Evolutionary conservation across 148 eudicot genomes (phyloP).

Genomic region (Selenicereus undatus): DNA sequence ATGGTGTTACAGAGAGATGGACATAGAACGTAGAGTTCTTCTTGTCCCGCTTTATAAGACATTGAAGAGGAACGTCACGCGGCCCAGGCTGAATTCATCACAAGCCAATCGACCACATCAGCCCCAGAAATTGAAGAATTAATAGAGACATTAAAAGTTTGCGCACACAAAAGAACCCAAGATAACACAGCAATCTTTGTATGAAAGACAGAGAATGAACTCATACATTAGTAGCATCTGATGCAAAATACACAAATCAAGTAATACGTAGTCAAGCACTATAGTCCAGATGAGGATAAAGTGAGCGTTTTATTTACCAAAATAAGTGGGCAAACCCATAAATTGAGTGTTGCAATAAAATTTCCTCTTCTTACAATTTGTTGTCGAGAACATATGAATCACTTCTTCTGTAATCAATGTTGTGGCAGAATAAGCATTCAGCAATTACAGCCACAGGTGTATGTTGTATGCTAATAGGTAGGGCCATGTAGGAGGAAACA

Average conservation of each 20-base stretch:
- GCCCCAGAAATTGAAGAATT: neutral
- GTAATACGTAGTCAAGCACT: neutral
- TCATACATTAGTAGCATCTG: neutral
- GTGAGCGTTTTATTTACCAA: neutral
- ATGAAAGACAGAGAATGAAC: neutral
- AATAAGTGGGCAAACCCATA: neutral
- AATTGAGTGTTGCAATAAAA: too few relatives aligned
- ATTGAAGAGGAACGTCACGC: conserved; percentile 72
- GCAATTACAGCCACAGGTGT: too few relatives aligned
- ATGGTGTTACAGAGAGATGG: conserved; percentile 67
- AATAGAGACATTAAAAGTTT: neutral
- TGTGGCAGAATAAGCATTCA: too few relatives aligned
- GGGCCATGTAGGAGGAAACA: too few relatives aligned
- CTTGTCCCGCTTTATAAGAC: conserved; percentile 87
- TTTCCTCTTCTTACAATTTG: neutral
- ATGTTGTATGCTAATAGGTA: too few relatives aligned
- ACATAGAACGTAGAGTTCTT: conserved; percentile 73
- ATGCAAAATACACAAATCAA: neutral
- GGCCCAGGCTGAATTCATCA: conserved; percentile 77
- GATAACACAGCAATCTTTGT: neutral
- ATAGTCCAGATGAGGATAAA: neutral
- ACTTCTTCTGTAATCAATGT: too few relatives aligned
- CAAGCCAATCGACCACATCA: neutral
- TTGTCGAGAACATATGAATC: neutral
- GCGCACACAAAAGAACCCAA: neutral